Evolutionary conservation across 352 stramenopile genomes (phyloP).

Genomic region (Phytophthora meadii): DNA sequence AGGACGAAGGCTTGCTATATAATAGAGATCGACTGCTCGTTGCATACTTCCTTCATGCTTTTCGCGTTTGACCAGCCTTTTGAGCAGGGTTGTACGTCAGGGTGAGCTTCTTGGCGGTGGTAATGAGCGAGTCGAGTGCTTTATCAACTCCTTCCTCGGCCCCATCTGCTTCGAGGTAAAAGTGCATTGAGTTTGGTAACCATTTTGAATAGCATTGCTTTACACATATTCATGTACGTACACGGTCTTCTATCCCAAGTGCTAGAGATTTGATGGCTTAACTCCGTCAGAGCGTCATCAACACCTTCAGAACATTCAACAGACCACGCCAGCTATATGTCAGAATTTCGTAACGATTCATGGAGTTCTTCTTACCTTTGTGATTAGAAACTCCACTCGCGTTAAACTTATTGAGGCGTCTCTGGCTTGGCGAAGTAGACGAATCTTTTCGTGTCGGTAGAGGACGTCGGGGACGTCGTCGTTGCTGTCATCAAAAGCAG

Average conservation of each 20-base stretch:
- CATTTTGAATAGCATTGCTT: no score
- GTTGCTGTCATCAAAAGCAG: slow-evolving; percentile 39
- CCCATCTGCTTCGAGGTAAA: slow-evolving; percentile 17
- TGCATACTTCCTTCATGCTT: slow-evolving; percentile 23
- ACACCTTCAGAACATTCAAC: slow-evolving; percentile 46
- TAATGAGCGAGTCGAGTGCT: slow-evolving; percentile 66
- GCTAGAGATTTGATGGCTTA: slow-evolving; percentile 63
- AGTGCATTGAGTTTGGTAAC: not conserved
- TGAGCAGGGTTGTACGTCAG: slow-evolving; percentile 49
- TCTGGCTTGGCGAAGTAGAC: slow-evolving; percentile 22
- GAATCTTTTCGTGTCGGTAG: slow-evolving; percentile 34
- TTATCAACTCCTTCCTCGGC: slow-evolving; percentile 53
- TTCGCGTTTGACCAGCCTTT: slow-evolving; percentile 10
- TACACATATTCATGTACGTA: slow-evolving; percentile 7
- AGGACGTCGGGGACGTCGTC: slow-evolving; percentile 49
- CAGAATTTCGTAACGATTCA: not conserved
- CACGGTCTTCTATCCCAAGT: slow-evolving; percentile 39
- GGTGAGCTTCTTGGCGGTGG: slow-evolving; percentile 66
- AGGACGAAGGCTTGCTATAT: slow-evolving; percentile 46
- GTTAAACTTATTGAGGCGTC: slow-evolving; percentile 10
- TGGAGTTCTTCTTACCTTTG: slow-evolving; percentile 29
- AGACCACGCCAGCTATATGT: not conserved
- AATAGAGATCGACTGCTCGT: slow-evolving; percentile 48
- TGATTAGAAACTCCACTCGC: slow-evolving; percentile 12
- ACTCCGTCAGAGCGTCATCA: slow-evolving; percentile 64